phyloP scores from a whole-genome alignment of 257 asterid species.

The Solanum ossicruentum region DNA sequence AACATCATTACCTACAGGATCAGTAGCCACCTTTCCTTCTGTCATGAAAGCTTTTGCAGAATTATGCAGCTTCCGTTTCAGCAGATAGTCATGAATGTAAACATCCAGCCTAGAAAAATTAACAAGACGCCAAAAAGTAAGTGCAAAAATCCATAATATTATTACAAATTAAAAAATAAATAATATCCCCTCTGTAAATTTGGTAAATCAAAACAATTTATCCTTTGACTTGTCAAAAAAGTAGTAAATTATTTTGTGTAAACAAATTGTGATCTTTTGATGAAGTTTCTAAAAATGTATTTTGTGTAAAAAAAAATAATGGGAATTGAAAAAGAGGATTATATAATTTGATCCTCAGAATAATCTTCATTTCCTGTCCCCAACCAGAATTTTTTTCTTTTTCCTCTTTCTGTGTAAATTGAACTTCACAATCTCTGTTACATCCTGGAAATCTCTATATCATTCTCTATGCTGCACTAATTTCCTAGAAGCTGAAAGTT shows the following conservation, averaged over 20 bases:
- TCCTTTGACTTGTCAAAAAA: neutral
- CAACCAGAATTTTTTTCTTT: no score
- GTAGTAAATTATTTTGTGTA: neutral
- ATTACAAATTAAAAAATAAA: neutral
- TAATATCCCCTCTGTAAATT: neutral
- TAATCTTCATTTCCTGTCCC: no score
- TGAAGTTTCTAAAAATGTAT: neutral
- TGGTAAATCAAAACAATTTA: neutral
- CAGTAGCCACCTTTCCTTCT: conserved; percentile 98
- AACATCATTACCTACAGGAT: conserved; percentile 77
- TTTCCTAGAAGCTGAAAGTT: neutral
- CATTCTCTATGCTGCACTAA: neutral
- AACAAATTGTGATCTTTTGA: neutral
- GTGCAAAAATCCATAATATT: neutral
- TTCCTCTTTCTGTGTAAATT: no score
- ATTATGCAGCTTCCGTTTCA: conserved; percentile 77
- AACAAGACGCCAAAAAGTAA: neutral
- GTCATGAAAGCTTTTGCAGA: conserved; percentile 98
- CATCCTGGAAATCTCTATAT: neutral
- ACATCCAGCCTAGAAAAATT: conserved; percentile 81
- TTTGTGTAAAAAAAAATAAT: neutral
- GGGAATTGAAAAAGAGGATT: neutral
- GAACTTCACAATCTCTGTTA: no score
- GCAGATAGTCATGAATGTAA: conserved; percentile 87
- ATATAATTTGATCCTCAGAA: neutral